Evolutionary conservation across 2,329 filamentous ascomycete genomes (phyloP).

Genomic region (Ophiostoma montium): DNA sequence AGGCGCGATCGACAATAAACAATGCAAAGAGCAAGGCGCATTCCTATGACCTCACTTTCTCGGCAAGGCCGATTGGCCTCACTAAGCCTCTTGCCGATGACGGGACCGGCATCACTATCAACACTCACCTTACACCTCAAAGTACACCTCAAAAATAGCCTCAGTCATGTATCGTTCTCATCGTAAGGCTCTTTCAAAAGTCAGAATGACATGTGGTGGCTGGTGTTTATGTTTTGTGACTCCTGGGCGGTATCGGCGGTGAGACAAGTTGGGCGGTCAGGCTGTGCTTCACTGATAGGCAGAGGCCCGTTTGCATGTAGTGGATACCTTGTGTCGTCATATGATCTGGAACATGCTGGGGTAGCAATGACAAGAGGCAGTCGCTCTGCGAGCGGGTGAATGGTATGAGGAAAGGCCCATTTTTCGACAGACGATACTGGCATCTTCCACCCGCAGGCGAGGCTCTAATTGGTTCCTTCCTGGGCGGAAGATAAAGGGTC

Average conservation of each 20-base stretch:
- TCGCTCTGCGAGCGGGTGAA: slow-evolving; percentile 4
- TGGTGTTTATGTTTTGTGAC: neutral
- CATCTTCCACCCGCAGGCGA: slow-evolving; percentile 7
- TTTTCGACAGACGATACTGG: slow-evolving; percentile 4
- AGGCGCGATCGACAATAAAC: too few species aligned
- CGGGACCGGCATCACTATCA: neutral
- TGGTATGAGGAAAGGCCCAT: neutral
- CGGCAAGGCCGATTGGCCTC: neutral
- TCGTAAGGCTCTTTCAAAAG: neutral
- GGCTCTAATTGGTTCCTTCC: slow-evolving; percentile 7
- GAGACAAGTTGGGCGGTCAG: neutral
- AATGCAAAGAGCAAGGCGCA: neutral
- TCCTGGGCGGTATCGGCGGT: neutral
- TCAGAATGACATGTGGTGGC: slow-evolving; percentile 2
- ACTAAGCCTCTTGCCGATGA: neutral
- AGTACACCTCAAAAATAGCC: too few species aligned
- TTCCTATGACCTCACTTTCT: neutral
- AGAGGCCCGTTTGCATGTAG: slow-evolving; percentile 1
- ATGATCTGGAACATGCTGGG: neutral
- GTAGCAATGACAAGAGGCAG: slow-evolving; percentile 5
- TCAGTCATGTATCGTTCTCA: neutral
- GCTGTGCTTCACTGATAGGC: neutral
- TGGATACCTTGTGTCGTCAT: slow-evolving; percentile 10
- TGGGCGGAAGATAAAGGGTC: neutral
- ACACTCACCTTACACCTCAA: too few species aligned